Conservation (phyloP, 768 basidiomycete genomes). For the Mrakia frigida region DNA sequence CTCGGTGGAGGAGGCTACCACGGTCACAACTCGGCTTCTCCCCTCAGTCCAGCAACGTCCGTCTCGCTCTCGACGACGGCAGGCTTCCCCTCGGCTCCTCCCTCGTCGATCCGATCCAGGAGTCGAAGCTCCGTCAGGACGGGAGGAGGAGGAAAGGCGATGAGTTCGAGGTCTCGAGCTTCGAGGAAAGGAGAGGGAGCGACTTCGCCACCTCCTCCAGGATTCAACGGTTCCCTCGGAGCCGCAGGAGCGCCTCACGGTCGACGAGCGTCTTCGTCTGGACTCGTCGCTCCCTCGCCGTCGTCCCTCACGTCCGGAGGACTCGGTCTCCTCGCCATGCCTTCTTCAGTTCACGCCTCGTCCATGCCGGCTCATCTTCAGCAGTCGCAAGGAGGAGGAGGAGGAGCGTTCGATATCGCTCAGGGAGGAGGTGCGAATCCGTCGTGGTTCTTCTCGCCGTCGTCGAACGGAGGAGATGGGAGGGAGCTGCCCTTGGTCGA, state of each 20-base stretch:
- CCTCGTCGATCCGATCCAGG: neutral
- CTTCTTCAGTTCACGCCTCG: neutral
- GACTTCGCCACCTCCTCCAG: neutral
- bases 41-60: slow-evolving; percentile 12
- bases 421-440: neutral
- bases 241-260: neutral
- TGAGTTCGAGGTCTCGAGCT: slow-evolving; percentile 1
- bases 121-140: slow-evolving; percentile 24
- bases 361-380: slow-evolving; percentile 4
- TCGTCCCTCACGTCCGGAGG: slow-evolving; percentile 20
- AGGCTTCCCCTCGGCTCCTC: slow-evolving; percentile 11
- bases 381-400: neutral
- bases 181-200: neutral
- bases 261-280: neutral
- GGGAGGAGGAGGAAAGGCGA: slow-evolving; percentile 11
- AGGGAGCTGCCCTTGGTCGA: slow-evolving; percentile 17
- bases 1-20: neutral
- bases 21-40: slow-evolving; percentile 1
- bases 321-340: slow-evolving; percentile 18
- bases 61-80: slow-evolving; percentile 21
- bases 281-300: neutral
- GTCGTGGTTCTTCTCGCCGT: slow-evolving; percentile 19
- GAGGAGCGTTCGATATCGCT: neutral
- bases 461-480: slow-evolving; percentile 1
- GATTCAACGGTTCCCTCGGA: slow-evolving; percentile 1